Base-by-base conservation (phyloP, 306 rosid genomes). In the Inga laurina region DNA sequence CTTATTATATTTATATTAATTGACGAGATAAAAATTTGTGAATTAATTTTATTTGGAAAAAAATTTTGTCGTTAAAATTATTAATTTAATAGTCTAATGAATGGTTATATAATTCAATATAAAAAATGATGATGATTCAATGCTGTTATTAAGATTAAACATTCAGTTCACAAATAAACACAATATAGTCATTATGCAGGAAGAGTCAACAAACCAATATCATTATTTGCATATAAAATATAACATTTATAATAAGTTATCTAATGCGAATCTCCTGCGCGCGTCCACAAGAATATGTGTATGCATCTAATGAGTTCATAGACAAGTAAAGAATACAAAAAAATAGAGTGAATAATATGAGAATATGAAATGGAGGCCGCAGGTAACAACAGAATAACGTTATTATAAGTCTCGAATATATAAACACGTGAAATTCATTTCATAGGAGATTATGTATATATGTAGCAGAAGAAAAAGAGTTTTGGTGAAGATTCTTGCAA, bases 401-500 rank as follows among this genome's bases (percentile, higher is more conserved):
- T 56, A 49, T 13, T 4, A 56, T 19, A 15, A 57, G 14, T 59
- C 32, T 59, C 8, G 35, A 61, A 11, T 11, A 24, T 11, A 62
- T 62, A 2, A 62, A 62, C 68, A 22, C 10, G 34, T 59, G 66
- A n/a, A 59, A 59, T 59, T 59, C 65, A 59, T n/a, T 59, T 59
- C 14, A n/a, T 22, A 85, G 84, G 80, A 71, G 89, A 78, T 21
- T 13, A 13, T 48, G n/a, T 37, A 37, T 37, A 5, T 16, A 41
- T 3, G 52, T 41, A 44, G 72, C 81, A 51, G 27, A 84, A 80
- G 80, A 41, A 19, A 79, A 83, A 70, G 84, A 78, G 91, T 78
- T 84, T 88, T 81, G 86, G 87, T 86, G 72, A 82, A 81, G 87
- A 80, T 82, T 82, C 76, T 85, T 66, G 14, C 44, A 80, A 76